These are phyloP conservation scores for Astragalus glycyphyllos DNA, from an alignment of 306 rosid species.

Conservation along the genomic window DNA sequence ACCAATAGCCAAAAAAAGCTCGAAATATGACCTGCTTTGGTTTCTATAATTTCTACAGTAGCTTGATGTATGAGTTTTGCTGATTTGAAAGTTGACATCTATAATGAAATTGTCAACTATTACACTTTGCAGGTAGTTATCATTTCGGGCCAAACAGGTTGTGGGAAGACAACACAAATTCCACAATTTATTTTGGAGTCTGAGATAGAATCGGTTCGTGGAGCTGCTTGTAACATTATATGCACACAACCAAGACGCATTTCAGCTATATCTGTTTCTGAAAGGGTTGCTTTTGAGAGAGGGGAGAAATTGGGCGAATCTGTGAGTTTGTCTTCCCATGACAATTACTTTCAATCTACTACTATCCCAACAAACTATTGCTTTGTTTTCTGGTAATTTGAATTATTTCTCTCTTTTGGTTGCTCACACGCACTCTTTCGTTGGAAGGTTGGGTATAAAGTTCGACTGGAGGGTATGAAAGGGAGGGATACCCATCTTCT, in stretches of 20 bases:
- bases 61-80: constrained; percentile 7
- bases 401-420: constrained; percentile 6
- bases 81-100: constrained; percentile 13
- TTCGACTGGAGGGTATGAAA: constrained; percentile 93
- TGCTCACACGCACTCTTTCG: constrained; percentile 32
- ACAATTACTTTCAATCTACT: constrained; percentile 28
- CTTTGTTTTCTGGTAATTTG: constrained; percentile 33
- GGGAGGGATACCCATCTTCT: constrained; percentile 93
- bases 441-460: constrained; percentile 92
- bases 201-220: constrained; percentile 72
- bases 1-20: neutral
- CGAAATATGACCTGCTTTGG: constrained; percentile 13
- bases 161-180: constrained; percentile 99
- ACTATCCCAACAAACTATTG: constrained; percentile 20
- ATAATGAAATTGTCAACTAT: constrained; percentile 25
- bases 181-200: constrained; percentile 96
- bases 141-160: constrained; percentile 97
- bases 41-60: constrained; percentile 16
- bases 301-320: constrained; percentile 98
- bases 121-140: constrained; percentile 65
- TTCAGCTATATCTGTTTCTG: constrained; percentile 97
- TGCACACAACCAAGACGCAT: constrained; percentile 98
- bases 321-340: constrained; percentile 63
- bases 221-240: constrained; percentile 84
- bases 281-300: constrained; percentile 91